These are phyloP conservation scores for Heterobasidion occidentale DNA, from an alignment of 1,284 basidiomycete species.

Conservation along the genomic window DNA sequence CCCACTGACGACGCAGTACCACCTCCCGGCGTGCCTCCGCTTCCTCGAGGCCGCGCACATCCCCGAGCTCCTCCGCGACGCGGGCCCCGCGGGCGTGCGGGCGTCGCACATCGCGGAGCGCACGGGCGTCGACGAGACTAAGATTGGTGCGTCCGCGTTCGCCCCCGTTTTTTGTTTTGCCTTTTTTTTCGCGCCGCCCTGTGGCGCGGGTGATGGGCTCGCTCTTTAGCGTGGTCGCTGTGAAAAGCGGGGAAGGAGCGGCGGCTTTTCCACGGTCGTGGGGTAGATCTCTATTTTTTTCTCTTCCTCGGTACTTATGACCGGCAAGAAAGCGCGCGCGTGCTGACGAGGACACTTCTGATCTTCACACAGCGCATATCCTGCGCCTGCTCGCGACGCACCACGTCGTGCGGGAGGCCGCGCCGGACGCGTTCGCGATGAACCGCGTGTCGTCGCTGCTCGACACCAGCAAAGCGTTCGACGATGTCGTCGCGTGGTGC, in stretches of 20 bases:
- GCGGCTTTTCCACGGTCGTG: too few species aligned
- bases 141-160: constrained; percentile 34
- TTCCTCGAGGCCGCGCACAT: constrained; percentile 60
- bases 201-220: too few species aligned
- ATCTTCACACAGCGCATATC: constrained; percentile 38
- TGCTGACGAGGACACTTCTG: background rate
- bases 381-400: constrained; percentile 66
- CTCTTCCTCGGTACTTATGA: background rate
- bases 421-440: constrained; percentile 58
- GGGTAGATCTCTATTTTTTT: background rate
- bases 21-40: constrained; percentile 61
- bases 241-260: too few species aligned
- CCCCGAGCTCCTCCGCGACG: constrained; percentile 57
- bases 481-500: constrained; percentile 24
- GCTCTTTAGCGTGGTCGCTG: too few species aligned
- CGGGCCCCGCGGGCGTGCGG: constrained; percentile 48
- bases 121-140: constrained; percentile 33
- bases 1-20: constrained; percentile 38
- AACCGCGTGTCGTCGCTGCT: constrained; percentile 61
- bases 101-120: constrained; percentile 41
- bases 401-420: constrained; percentile 56
- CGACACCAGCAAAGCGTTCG: constrained; percentile 49
- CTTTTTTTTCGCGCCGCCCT: background rate
- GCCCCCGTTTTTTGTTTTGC: background rate
- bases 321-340: background rate